Evolutionary conservation across 352 stramenopile species (phyloP), one percentile per base, ranked within the genome.

Genomic region (Aphanomyces invadans): DNA sequence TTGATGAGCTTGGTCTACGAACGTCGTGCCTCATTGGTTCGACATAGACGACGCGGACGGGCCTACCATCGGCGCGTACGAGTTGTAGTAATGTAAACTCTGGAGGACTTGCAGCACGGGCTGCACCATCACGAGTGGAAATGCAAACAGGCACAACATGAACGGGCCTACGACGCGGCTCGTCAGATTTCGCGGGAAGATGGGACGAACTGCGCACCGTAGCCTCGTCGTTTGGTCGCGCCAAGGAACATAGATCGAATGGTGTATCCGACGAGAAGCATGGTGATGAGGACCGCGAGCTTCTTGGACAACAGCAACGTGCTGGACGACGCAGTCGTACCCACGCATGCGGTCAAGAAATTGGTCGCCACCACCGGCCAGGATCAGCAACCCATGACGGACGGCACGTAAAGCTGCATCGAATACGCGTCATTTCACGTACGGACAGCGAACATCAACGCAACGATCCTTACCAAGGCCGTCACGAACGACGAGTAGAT

Each of bases 401-500:
- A 64, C 36, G 55, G 55, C 15, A 64, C 38, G 39, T 64, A 64
- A 1, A 64, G 55, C 55, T 64, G n/a, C n/a, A n/a, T n/a, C n/a
- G n/a, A n/a, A n/a, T n/a, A n/a, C n/a, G n/a, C n/a, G n/a, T n/a
- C n/a, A n/a, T n/a, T n/a, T n/a, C n/a, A n/a, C n/a, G n/a, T n/a
- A n/a, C n/a, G n/a, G n/a, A n/a, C n/a, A n/a, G 19, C 52, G 29
- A 56, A 23, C 19, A 4, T 28, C 0, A 5, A 15, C 28, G 4
- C 19, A 31, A 32, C 12, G 15, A 32, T n/a, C 3, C 55, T 5
- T 52, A 64, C 55, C 55, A 64, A 23, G 4, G 55, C 33, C 36
- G 55, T 64, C 17, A 64, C 55, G 15, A 64, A 64, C n/a, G 55
- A 64, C 55, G 55, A 52, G 55, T 64, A 64, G 49, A 57, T 57